Evolutionary conservation across 495 filamentous ascomycete genomes (phyloP), one percentile per base, ranked within the genome.

Genomic region (Penicillium samsonianum): DNA sequence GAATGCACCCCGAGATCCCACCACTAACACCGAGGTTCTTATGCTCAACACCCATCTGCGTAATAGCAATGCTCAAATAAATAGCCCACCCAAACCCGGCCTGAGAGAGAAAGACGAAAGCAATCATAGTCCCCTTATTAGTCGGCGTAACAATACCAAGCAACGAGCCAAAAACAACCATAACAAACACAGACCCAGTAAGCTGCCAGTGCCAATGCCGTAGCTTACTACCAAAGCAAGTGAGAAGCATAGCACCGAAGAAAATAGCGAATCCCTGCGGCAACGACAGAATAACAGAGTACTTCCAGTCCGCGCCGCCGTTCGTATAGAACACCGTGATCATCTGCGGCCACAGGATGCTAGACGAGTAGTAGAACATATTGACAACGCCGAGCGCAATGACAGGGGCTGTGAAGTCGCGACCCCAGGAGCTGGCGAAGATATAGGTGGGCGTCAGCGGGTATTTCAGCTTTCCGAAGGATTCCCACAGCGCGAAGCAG

Each of bases 331-430:
- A 60, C 0, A 55, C 57, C 1, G 57, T 65, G 31, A 58, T 68
- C 65, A 68, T 68, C 47, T 65, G 57, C 3, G 65, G 65, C 62
- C 63, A 68, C 40, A 68, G 20, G 37, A 68, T 68, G 42, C 63
- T 68, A 14, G 63, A 65, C 1, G 65, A 68, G 45, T 65, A 68
- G 52, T 68, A 68, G 45, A 68, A 68, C 65, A 68, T 68, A 45
- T 65, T 68, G 43, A 68, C 57, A 16, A 68, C 65, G 8, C 57
- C 62, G 25, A 65, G 48, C 1, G 65, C 65, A 20, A 68, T 61
- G 19, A 60, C 62, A 2, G 65, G 63, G 0, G 65, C 65, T 0
- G 65, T 68, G 46, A 68, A 65, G 38, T 68, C 65, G 3, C 65
- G 57, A 2, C 65, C 65, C 23, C 40, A 63, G 0, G 62, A 63